These are phyloP conservation scores for Dactylellina sp. DNA, from an alignment of 2,329 filamentous ascomycete species.

Conservation along the genomic window DNA sequence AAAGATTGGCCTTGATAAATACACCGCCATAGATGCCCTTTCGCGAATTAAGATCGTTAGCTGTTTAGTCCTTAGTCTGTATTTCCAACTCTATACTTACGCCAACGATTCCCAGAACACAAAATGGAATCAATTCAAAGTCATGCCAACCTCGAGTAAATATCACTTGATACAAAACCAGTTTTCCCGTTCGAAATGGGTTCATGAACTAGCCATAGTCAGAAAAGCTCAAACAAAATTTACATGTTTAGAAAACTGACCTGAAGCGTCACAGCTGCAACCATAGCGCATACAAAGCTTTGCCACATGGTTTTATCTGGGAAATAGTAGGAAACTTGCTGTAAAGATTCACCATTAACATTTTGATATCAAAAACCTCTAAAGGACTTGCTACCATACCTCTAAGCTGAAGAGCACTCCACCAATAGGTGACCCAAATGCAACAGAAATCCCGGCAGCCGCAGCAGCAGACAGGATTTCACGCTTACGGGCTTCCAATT, in stretches of 20 bases:
- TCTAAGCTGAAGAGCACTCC: constrained; percentile 97
- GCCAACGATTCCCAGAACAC: constrained; percentile 84
- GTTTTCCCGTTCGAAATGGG: constrained; percentile 92
- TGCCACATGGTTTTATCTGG: constrained; percentile 99
- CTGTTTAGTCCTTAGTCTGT: no score
- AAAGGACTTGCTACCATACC: constrained; percentile 65
- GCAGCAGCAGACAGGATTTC: constrained; percentile 93
- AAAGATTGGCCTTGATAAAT: constrained; percentile 95
- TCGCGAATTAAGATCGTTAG: not conserved
- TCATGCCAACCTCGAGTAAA: constrained; percentile 93
- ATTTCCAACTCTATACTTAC: constrained; percentile 63
- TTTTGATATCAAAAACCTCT: not conserved
- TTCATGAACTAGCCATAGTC: constrained; percentile 70
- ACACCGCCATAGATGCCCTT: constrained; percentile 91
- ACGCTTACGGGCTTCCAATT: constrained; percentile 79
- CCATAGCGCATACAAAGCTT: constrained; percentile 98
- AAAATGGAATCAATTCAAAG: constrained; percentile 91
- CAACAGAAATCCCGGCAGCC: constrained; percentile 90
- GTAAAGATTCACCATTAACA: constrained; percentile 57
- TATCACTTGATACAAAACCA: constrained; percentile 94
- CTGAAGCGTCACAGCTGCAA: constrained; percentile 93
- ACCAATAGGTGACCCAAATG: constrained; percentile 92
- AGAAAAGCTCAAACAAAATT: not conserved
- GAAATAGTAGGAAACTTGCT: constrained; percentile 96
- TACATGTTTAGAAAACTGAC: constrained; percentile 67